A percentile compares a stretch with the other conserved stretches of the same genome.
phyloP scores from a whole-genome alignment of 768 basidiomycete species.

The Hygrophoropsis aurantiaca region DNA sequence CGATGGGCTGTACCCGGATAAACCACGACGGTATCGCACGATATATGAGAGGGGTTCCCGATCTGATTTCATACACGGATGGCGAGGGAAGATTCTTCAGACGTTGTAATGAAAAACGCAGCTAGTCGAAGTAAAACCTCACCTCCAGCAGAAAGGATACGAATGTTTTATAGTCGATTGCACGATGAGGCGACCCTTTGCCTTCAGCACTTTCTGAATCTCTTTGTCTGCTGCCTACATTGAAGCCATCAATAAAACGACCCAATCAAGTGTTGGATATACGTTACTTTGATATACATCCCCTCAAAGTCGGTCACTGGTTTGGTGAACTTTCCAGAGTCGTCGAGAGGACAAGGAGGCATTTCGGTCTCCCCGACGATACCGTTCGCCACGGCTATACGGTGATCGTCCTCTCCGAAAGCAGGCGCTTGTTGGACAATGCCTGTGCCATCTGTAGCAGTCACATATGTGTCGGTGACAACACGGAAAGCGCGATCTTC shows the following conservation, averaged over 20 bases:
- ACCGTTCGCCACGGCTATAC: slow-evolving; percentile 82
- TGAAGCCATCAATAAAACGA: slow-evolving; percentile 3
- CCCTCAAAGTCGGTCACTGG: slow-evolving; percentile 91
- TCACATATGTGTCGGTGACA: slow-evolving; percentile 89
- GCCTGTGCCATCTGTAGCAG: slow-evolving; percentile 90
- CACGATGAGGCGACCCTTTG: slow-evolving; percentile 83
- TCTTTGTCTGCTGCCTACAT: slow-evolving; percentile 88
- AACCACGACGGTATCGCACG: slow-evolving; percentile 97
- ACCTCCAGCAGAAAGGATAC: slow-evolving; percentile 99
- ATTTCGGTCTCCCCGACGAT: slow-evolving; percentile 85
- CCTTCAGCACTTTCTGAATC: slow-evolving; percentile 88
- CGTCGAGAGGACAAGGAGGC: slow-evolving; percentile 96
- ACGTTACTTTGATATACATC: slow-evolving; percentile 79
- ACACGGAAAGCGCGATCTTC: slow-evolving; percentile 91
- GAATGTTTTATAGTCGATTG: slow-evolving; percentile 86
- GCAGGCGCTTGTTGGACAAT: slow-evolving; percentile 99
- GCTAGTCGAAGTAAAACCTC: slow-evolving; percentile 4
- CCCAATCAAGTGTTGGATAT: no score
- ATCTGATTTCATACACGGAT: slow-evolving; percentile 48
- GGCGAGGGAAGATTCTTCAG: background rate
- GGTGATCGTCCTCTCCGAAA: slow-evolving; percentile 98
- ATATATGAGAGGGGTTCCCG: slow-evolving; percentile 93
- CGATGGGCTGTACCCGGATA: slow-evolving; percentile 80
- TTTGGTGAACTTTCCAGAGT: slow-evolving; percentile 81
- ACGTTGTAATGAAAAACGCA: background rate